Evolutionary conservation across 768 basidiomycete genomes (phyloP), one percentile per base, ranked within the genome.

Genomic region (Mycena crocata): DNA sequence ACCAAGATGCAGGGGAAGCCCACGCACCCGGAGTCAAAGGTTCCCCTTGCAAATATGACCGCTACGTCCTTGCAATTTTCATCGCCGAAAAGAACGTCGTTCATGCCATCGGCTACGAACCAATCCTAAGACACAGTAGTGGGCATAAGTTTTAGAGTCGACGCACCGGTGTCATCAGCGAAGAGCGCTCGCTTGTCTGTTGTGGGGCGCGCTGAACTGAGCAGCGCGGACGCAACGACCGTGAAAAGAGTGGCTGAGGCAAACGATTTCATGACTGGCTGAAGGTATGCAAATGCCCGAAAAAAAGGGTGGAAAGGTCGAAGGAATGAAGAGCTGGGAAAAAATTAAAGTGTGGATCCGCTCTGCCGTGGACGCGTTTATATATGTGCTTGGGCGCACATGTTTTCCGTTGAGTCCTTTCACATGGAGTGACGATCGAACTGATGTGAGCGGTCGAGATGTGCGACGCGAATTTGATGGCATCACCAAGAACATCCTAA

Each of bases 11-110:
- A 17, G 5, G 42, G 24, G 17, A 49, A 32, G 34, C 40, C n/a
- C 28, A 39, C 66, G 35, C 31, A 65, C 66, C 70, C 70, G n/a
- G 70, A 71, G 40, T 71, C 70, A 32, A 71, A 71, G 28, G 70
- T 71, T 23, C 70, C 69, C 37, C 70, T 51, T 8, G 70, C 70
- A 39, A 71, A 71, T 23, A 71, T 71, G 46, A 67, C 70, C 5
- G 66, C 70, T 3, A 60, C 54, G 23, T 67, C 66, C 23, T 62
- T 57, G 57, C 70, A 71, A n/a, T 40, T 45, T 4, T 14, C 68
- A 5, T 34, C 42, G 28, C 61, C 61, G 23, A 34, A 46, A n/a
- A 70, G 21, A 5, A 57, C 48, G 42, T 62, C 65, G 23, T 50
- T 26, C 57, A 70, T 66, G 37, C 39, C 69, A 52, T 60, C 51